phyloP scores from a whole-genome alignment of 108 stramenopile species.

The Nitzschia putrida region DNA sequence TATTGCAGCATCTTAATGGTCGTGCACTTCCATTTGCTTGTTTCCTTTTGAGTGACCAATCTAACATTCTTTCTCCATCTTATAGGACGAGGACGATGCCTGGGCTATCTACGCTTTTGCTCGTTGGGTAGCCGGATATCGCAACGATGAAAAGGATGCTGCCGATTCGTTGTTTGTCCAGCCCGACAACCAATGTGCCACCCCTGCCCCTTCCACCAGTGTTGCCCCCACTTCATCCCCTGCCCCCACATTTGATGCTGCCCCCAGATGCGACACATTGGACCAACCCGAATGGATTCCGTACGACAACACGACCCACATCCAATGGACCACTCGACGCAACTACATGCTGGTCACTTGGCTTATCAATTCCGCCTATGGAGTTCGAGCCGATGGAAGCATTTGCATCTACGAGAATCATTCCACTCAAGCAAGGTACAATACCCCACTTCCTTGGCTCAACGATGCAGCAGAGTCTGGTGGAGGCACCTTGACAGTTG shows the following conservation, averaged over 20 bases:
- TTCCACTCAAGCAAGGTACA: neutral
- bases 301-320: neutral
- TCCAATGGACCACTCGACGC: neutral
- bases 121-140: slow-evolving; percentile 3
- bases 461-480: neutral
- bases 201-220: neutral
- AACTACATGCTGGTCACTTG: neutral
- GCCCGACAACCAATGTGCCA: slow-evolving; percentile 5
- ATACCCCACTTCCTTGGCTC: slow-evolving; percentile 1
- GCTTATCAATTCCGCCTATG: neutral
- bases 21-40: neutral
- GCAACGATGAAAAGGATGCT: neutral
- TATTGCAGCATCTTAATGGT: neutral
- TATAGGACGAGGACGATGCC: slow-evolving; percentile 6
- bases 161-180: neutral
- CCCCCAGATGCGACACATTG: neutral
- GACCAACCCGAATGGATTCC: neutral
- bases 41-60: neutral
- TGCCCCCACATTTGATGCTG: slow-evolving; percentile 3
- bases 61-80: neutral
- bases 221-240: neutral
- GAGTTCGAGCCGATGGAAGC: neutral
- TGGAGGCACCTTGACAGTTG: neutral
- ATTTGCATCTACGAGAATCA: neutral
- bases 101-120: neutral